Evolutionary conservation across 2,329 filamentous ascomycete genomes (phyloP), one percentile per base, ranked within the genome.

Genomic region (Didymella pomorum): DNA sequence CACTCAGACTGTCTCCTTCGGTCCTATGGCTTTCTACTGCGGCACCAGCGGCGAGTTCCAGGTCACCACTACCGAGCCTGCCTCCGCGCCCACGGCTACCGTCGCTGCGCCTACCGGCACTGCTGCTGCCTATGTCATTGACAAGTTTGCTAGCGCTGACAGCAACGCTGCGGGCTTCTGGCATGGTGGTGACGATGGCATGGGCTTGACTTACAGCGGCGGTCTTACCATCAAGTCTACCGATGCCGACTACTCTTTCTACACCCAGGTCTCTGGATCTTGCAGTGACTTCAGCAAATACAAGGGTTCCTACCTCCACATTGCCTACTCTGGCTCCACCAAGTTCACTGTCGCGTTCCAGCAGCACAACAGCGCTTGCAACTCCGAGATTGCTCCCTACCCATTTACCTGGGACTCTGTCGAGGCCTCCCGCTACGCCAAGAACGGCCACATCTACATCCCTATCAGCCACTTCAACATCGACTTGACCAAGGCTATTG

Each of bases 381-480:
- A 86, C 69, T 76, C 81, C 5, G 69, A 72, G 18, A 79, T 84
- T 25, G 80, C 81, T 18, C 88, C 88, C 0, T 89, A 83, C 67
- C 88, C 88, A 0, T 86, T 86, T 70, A 89, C 87, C 0, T 88
- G 87, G 81, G 88, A 90, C 71, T 87, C 86, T 0, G 79, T 89
- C 18, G 87, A 90, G 71, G 87, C 87, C 1, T 78, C 81, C 4
- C 82, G 87, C 43, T 90, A 91, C 70, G 75, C 81, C 0, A 80
- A 78, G 53, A 74, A 74, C 20, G 79, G 76, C 0, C 82, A 89
- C 68, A 86, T 90, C 60, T 90, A 89, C 75, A 84, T 90, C 46
- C 88, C 88, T 1, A 78, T 90, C 29, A 82, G 78, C 43, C 88
- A 91, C 75, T 91, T 90, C 78, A 81, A 83, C 64, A 82, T 90